These are phyloP conservation scores for Panaeolus cyanescens DNA, from an alignment of 768 basidiomycete species.

Conservation along the genomic window DNA sequence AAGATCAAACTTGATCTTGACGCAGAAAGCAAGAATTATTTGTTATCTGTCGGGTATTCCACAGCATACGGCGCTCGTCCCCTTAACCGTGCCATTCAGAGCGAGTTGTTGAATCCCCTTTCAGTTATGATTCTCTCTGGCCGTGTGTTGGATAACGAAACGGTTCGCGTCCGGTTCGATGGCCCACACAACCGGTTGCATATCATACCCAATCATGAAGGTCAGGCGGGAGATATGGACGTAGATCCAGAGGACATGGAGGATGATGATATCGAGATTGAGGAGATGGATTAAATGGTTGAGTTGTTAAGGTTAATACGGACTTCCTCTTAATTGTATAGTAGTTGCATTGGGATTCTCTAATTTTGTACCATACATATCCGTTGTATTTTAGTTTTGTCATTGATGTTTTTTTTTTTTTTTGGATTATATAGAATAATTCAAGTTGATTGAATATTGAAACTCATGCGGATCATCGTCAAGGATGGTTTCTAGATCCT, in stretches of 20 bases:
- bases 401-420: too few relatives aligned
- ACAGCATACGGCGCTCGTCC: constrained; percentile 90
- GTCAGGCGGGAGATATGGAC: constrained; percentile 60
- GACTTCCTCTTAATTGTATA: not conserved
- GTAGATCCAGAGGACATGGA: constrained; percentile 51
- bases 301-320: not conserved
- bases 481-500: too few relatives aligned
- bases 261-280: constrained; percentile 59
- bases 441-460: too few relatives aligned
- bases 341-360: too few relatives aligned
- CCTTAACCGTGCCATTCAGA: constrained; percentile 88
- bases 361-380: too few relatives aligned
- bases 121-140: constrained; percentile 85
- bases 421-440: too few relatives aligned
- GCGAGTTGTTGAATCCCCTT: constrained; percentile 89
- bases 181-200: constrained; percentile 76
- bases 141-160: constrained; percentile 80
- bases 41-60: constrained; percentile 77
- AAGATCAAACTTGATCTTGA: constrained; percentile 85
- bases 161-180: constrained; percentile 75
- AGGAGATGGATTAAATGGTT: constrained; percentile 57
- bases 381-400: too few relatives aligned
- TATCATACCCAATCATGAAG: constrained; percentile 84
- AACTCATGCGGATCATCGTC: too few relatives aligned
- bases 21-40: constrained; percentile 72